Evolutionary conservation across 352 stramenopile species (phyloP).

Genomic region (Phytopythium vexans): DNA sequence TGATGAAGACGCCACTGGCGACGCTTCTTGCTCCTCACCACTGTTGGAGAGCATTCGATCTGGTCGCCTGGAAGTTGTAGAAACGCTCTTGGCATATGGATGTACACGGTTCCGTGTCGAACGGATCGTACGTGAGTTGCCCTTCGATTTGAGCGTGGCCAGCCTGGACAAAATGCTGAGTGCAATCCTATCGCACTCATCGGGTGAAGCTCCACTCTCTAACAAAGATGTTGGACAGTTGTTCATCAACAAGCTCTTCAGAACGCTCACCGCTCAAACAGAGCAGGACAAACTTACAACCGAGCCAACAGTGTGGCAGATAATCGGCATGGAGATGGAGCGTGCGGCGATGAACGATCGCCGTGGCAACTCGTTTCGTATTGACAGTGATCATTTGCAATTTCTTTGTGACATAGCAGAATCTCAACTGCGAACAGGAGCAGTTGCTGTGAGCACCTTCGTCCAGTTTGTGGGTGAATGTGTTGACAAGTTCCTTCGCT

Average conservation of each 20-base stretch:
- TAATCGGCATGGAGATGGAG: not conserved
- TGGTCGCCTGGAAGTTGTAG: slow-evolving; percentile 11
- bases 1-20: slow-evolving; percentile 8
- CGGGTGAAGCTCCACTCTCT: too few relatives aligned
- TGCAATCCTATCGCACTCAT: too few relatives aligned
- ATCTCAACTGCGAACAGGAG: not conserved
- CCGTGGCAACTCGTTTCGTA: too few relatives aligned
- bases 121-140: slow-evolving; percentile 14
- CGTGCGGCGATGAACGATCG: too few relatives aligned
- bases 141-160: not conserved
- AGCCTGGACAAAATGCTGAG: slow-evolving; percentile 1
- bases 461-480: too few relatives aligned
- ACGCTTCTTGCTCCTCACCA: slow-evolving; percentile 1
- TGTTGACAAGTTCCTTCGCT: too few relatives aligned
- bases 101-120: slow-evolving; percentile 8
- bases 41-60: slow-evolving; percentile 22
- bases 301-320: slow-evolving; percentile 1
- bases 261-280: not conserved
- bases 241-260: slow-evolving; percentile 9
- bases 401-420: slow-evolving; percentile 13
- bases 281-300: too few relatives aligned
- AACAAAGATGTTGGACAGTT: not conserved
- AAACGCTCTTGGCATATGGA: slow-evolving; percentile 22
- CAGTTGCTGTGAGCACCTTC: too few relatives aligned
- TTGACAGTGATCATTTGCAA: slow-evolving; percentile 24